These are phyloP conservation scores for Capronia epimyces DNA, from an alignment of 2,329 filamentous ascomycete genomes.

Conservation along the genomic window DNA sequence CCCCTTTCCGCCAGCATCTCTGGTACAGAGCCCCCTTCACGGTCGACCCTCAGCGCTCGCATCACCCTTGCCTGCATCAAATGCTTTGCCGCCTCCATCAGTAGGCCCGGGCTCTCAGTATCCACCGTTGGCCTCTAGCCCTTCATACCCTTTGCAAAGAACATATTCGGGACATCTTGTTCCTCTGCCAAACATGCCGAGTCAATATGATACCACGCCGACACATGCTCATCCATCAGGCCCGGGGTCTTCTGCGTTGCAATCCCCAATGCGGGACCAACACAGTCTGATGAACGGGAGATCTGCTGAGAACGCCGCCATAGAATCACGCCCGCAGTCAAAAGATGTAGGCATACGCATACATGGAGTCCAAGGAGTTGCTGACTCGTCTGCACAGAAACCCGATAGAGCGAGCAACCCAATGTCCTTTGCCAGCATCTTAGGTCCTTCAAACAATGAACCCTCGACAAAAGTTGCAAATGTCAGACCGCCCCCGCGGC, in stretches of 20 bases:
- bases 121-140: conserved; percentile 23
- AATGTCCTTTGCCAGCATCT: conserved; percentile 94
- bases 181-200: conserved; percentile 32
- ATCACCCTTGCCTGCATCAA: conserved; percentile 36
- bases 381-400: conserved; percentile 47
- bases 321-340: conserved; percentile 38
- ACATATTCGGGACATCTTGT: conserved; percentile 21
- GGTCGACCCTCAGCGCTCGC: conserved; percentile 33
- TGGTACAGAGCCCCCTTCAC: conserved; percentile 40
- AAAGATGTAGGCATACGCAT: conserved; percentile 33
- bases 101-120: conserved; percentile 22
- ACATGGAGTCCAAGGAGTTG: conserved; percentile 7
- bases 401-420: conserved; percentile 71
- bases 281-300: conserved; percentile 36
- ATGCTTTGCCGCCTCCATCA: conserved; percentile 22
- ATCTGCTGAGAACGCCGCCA: conserved; percentile 32
- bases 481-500: conserved; percentile 24
- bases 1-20: conserved; percentile 35
- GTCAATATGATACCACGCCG: conserved; percentile 37
- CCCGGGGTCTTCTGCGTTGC: conserved; percentile 36
- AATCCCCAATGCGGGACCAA: conserved; percentile 40
- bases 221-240: conserved; percentile 41
- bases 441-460: conserved; percentile 39
- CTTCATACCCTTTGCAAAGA: conserved; percentile 23
- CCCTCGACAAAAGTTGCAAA: conserved; percentile 28